Evolutionary conservation across 805 yeast genomes (phyloP), one percentile per base, ranked within the genome.

Genomic region (Zygoascus tannicola): DNA sequence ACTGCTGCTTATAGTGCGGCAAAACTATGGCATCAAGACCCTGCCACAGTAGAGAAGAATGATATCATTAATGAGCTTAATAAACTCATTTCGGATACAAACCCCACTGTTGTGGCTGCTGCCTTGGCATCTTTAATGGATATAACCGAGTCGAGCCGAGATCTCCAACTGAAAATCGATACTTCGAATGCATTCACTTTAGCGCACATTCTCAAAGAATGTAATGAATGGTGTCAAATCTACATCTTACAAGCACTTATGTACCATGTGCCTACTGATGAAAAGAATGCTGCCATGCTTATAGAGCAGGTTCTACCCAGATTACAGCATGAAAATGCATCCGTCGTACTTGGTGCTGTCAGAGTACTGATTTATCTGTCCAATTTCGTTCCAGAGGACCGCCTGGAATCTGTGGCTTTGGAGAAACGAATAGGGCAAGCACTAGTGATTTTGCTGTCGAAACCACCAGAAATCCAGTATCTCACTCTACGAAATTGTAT

Each of bases 381-480:
- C 36, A 85, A 88, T 59, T 90, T 84, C 59, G 78, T 81, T 14
- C 70, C 70, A 21, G 67, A 68, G 40, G 69, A 80, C 0, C 76
- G 73, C 23, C 70, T 73, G 28, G 68, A 70, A n/a, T 57, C 83
- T 3, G 80, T 85, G 1, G 55, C 65, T 2, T 60, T 80, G 15
- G 69, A 78, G 5, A 70, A 72, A 44, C 66, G 81, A 48, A 64
- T 86, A 40, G 85, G 92, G 0, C 72, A 78, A 10, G 78, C 92
- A 0, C 65, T 87, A 36, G 72, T 80, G 1, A 73, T 85, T 3
- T 62, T 87, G 28, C 65, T 87, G 46, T 69, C 85, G 2, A 85
- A 83, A 56, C 85, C 88, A 0, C 65, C 88, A 0, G 97, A 90
- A 59, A 68, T 85, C 21, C 95, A 86, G 61, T 90, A 87, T 58